A percentile compares a stretch with the other conserved stretches of the same genome.
phyloP scores from a whole-genome alignment of 2,329 filamentous ascomycete species.

The Trichophyton schoenleinii region DNA sequence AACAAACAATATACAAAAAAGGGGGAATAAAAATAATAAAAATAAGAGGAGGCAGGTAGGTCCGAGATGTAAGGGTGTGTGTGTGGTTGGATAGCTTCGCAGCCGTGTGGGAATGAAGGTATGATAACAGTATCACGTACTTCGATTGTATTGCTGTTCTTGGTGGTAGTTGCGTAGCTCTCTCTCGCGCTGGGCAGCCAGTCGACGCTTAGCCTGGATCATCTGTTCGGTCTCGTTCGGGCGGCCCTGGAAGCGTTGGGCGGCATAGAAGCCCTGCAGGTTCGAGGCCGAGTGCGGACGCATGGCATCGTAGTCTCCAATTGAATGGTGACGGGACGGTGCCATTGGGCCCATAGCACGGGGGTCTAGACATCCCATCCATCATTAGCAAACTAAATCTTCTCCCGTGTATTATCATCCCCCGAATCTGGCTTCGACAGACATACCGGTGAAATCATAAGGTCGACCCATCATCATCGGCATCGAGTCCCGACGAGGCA shows the following conservation, averaged over 20 bases:
- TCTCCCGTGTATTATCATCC: too few relatives aligned
- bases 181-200: slow-evolving; percentile 97
- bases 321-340: slow-evolving; percentile 65
- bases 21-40: slow-evolving; percentile 22
- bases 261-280: slow-evolving; percentile 86
- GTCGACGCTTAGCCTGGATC: slow-evolving; percentile 97
- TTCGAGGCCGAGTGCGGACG: slow-evolving; percentile 63
- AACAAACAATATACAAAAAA: slow-evolving; percentile 17
- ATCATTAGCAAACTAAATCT: too few relatives aligned
- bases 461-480: slow-evolving; percentile 48
- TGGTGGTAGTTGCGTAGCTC: slow-evolving; percentile 99
- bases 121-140: slow-evolving; percentile 44
- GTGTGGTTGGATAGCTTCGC: slow-evolving; percentile 2
- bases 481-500: slow-evolving; percentile 69
- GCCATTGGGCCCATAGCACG: slow-evolving; percentile 44
- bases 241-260: slow-evolving; percentile 78
- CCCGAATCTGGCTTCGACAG: background rate
- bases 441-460: slow-evolving; percentile 48
- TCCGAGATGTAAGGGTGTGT: background rate
- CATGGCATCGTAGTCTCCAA: slow-evolving; percentile 69
- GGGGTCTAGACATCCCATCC: slow-evolving; percentile 43
- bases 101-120: slow-evolving; percentile 7
- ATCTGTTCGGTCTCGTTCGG: slow-evolving; percentile 93
- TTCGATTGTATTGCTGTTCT: slow-evolving; percentile 99
- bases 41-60: slow-evolving; percentile 6